Evolutionary conservation across 2,329 filamentous ascomycete genomes (phyloP).

Genomic region (Verticillium longisporum): DNA sequence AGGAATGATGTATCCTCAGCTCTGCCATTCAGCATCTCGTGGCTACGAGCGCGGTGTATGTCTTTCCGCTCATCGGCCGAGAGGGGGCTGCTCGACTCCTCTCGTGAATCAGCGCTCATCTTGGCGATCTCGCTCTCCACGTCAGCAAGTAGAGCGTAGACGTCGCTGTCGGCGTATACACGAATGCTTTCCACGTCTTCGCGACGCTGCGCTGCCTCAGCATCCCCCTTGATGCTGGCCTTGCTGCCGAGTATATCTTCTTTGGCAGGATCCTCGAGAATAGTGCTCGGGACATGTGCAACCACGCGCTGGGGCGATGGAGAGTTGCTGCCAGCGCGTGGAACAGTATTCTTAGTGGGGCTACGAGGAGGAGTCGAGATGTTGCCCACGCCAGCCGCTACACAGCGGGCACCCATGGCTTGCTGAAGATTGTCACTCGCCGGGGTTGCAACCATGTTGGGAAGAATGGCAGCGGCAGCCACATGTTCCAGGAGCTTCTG

Average conservation of each 20-base stretch:
- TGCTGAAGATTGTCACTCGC: conserved; percentile 34
- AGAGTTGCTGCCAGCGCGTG: conserved; percentile 28
- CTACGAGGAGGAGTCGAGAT: conserved; percentile 53
- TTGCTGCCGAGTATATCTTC: conserved; percentile 23
- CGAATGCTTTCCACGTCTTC: conserved; percentile 56
- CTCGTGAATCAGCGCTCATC: conserved; percentile 23
- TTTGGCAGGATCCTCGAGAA: conserved; percentile 42
- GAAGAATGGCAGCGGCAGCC: conserved; percentile 59
- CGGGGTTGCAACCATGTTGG: conserved; percentile 20
- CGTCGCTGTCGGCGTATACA: conserved; percentile 60
- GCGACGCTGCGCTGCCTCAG: conserved; percentile 22
- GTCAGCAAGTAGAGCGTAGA: conserved; percentile 60
- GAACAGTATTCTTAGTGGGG: conserved; percentile 39
- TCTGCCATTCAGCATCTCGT: conserved; percentile 34
- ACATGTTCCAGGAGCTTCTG: conserved; percentile 80
- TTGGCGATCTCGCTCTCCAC: conserved; percentile 55
- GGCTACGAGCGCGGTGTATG: conserved; percentile 42
- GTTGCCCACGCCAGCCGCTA: conserved; percentile 26
- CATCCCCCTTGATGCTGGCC: conserved; percentile 12
- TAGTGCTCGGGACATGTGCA: conserved; percentile 49
- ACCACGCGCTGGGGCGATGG: conserved; percentile 45
- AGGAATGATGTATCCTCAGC: conserved; percentile 20
- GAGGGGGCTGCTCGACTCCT: conserved; percentile 24
- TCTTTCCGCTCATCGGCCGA: conserved; percentile 30
- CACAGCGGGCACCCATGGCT: conserved; percentile 30